Conservation (phyloP, 345 rosid species). For the Reutealis trisperma region DNA sequence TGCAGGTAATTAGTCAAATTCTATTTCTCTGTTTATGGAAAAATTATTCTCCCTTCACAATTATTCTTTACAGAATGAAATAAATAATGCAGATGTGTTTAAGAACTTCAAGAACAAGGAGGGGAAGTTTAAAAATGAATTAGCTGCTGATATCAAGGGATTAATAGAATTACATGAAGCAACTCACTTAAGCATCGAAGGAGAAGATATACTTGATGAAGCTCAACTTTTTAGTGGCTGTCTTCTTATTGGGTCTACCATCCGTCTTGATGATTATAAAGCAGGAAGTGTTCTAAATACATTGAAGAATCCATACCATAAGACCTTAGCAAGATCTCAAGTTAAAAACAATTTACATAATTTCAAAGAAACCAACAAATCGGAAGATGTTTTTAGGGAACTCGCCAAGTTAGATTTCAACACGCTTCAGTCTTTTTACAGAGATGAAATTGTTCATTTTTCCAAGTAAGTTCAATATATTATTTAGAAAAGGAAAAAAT, state of each 20-base stretch:
- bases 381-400: background rate
- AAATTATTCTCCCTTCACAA: too few relatives aligned
- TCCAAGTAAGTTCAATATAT: background rate
- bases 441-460: background rate
- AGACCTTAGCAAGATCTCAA: conserved; percentile 21
- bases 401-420: conserved; percentile 2
- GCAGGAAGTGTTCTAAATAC: conserved; percentile 18
- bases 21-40: too few relatives aligned
- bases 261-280: conserved; percentile 14
- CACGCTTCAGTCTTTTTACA: background rate
- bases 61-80: too few relatives aligned
- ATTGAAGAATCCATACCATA: conserved; percentile 37
- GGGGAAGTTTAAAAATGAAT: background rate
- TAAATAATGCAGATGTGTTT: background rate
- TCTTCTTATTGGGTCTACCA: conserved; percentile 15
- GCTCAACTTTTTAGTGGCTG: conserved; percentile 22
- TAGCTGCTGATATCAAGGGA: background rate
- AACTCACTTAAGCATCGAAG: conserved; percentile 24
- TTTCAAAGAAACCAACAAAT: background rate
- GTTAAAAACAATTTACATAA: background rate
- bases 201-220: conserved; percentile 45
- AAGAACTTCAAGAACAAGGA: background rate
- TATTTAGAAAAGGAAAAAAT: background rate
- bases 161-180: background rate
- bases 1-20: too few relatives aligned